A percentile compares a stretch with the other conserved stretches of the same genome.
phyloP scores from a whole-genome alignment of 352 stramenopile species.

The Lagenidium giganteum region DNA sequence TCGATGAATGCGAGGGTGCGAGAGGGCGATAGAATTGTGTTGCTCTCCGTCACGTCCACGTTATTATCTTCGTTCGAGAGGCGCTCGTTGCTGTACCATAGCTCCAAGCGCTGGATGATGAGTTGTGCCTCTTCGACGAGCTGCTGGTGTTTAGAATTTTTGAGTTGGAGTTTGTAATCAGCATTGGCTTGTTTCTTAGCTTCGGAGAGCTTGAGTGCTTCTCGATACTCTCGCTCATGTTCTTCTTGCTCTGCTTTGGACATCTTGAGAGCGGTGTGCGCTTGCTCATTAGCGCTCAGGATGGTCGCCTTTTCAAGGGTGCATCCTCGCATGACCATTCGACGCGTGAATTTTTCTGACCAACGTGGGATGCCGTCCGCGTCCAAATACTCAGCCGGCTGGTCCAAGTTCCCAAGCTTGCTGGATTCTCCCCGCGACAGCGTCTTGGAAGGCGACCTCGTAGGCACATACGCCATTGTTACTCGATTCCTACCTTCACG shows the following conservation, averaged over 20 bases:
- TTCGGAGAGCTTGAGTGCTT: slow-evolving; percentile 4
- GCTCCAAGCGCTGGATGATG: slow-evolving; percentile 19
- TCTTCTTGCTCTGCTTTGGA: slow-evolving; percentile 5
- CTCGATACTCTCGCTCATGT: not conserved
- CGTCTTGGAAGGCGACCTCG: too few species aligned
- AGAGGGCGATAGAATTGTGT: slow-evolving; percentile 31
- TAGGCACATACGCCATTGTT: too few species aligned
- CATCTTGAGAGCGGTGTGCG: slow-evolving; percentile 11
- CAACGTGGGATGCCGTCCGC: slow-evolving; percentile 21
- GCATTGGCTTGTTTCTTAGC: slow-evolving; percentile 23
- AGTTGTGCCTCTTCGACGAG: slow-evolving; percentile 26
- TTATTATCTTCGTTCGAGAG: slow-evolving; percentile 12
- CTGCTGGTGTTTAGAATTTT: slow-evolving; percentile 24
- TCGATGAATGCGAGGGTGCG: slow-evolving; percentile 40
- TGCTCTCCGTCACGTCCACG: slow-evolving; percentile 31
- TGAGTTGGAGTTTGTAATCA: slow-evolving; percentile 26
- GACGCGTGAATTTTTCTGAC: slow-evolving; percentile 21
- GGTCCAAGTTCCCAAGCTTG: too few species aligned
- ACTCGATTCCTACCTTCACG: too few species aligned
- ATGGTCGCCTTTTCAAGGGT: slow-evolving; percentile 26
- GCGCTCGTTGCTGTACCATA: slow-evolving; percentile 23
- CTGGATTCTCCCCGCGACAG: too few species aligned
- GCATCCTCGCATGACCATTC: slow-evolving; percentile 28
- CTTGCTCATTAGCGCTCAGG: slow-evolving; percentile 20
- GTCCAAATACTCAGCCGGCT: slow-evolving; percentile 30